Percentiles rank a stretch among this genome's conserved stretches.
Evolutionary conservation across 192 early-diverging fungal species (phyloP).

Genomic region (Allomyces macrogynus): DNA sequence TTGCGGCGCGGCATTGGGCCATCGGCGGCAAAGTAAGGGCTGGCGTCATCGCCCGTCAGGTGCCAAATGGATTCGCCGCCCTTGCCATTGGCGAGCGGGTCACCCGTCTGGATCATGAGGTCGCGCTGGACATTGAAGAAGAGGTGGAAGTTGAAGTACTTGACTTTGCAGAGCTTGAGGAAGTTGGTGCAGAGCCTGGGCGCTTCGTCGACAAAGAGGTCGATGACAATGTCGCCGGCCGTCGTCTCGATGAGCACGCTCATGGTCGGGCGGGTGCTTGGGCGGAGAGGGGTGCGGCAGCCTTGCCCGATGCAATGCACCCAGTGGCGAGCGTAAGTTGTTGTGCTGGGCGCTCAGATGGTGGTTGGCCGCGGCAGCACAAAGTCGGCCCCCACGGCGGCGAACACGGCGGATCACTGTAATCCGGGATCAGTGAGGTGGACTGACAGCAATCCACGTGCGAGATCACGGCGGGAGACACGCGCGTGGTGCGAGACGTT

Average conservation of each 20-base stretch:
- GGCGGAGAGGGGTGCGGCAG: too few relatives aligned
- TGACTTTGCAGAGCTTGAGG: conserved; percentile 72
- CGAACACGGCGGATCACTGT: too few relatives aligned
- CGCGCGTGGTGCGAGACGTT: too few relatives aligned
- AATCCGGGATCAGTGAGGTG: too few relatives aligned
- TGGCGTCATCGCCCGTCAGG: neutral
- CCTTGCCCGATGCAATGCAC: too few relatives aligned
- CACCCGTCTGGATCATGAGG: conserved; percentile 58
- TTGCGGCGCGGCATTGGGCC: conserved; percentile 4
- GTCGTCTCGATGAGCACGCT: conserved; percentile 76
- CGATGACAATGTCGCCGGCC: conserved; percentile 71
- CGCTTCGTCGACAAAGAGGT: conserved; percentile 53
- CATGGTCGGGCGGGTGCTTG: conserved; percentile 12
- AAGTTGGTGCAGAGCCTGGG: conserved; percentile 56
- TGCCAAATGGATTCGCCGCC: conserved; percentile 44
- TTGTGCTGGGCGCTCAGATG: too few relatives aligned
- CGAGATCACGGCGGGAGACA: too few relatives aligned
- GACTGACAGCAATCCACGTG: too few relatives aligned
- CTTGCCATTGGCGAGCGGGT: conserved; percentile 48
- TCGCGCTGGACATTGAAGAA: conserved; percentile 65
- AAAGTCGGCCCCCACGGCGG: too few relatives aligned
- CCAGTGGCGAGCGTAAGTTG: too few relatives aligned
- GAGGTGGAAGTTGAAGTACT: conserved; percentile 64
- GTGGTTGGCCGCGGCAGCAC: too few relatives aligned
- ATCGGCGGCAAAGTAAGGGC: neutral